phyloP scores from a whole-genome alignment of 495 filamentous ascomycete species.

The Aspergillus asperescens region DNA sequence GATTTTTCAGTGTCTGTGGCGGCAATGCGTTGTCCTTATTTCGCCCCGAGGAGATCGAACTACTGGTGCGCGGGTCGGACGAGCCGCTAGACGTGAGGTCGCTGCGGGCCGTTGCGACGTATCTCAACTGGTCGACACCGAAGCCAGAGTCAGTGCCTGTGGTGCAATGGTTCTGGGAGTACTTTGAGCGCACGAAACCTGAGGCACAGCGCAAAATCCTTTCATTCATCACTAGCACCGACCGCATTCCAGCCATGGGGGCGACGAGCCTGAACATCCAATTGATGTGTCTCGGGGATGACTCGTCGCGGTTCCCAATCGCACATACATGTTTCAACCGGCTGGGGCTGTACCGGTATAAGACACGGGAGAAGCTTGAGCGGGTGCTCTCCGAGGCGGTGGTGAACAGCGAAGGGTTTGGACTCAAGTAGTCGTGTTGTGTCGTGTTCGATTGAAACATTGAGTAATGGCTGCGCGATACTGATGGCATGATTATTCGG shows the following conservation, averaged over 20 bases:
- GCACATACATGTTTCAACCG: conserved; percentile 92
- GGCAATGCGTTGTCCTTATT: conserved; percentile 88
- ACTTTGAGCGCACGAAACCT: conserved; percentile 61
- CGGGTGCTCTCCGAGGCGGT: conserved; percentile 79
- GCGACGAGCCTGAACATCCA: conserved; percentile 74
- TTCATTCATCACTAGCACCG: conserved; percentile 88
- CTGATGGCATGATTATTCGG: too few relatives aligned
- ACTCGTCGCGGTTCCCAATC: conserved; percentile 69
- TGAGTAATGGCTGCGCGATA: background rate
- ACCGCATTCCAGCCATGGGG: conserved; percentile 88
- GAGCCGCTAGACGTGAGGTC: conserved; percentile 73
- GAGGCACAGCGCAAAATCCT: conserved; percentile 71
- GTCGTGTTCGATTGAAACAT: too few relatives aligned
- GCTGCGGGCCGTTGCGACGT: conserved; percentile 71
- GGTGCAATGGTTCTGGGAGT: conserved; percentile 85
- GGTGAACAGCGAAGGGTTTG: conserved; percentile 88
- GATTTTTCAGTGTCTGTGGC: conserved; percentile 89
- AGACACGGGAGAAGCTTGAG: conserved; percentile 59
- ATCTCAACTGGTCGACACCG: conserved; percentile 66
- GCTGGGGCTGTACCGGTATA: conserved; percentile 70
- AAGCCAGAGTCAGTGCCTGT: conserved; percentile 55
- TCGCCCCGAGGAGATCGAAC: conserved; percentile 90
- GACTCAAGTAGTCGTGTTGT: conserved; percentile 61
- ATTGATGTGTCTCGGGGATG: conserved; percentile 68
- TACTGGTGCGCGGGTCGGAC: conserved; percentile 84